These are phyloP conservation scores for Leptoxyphium fumago DNA, from an alignment of 2,329 filamentous ascomycete species.

Conservation along the genomic window DNA sequence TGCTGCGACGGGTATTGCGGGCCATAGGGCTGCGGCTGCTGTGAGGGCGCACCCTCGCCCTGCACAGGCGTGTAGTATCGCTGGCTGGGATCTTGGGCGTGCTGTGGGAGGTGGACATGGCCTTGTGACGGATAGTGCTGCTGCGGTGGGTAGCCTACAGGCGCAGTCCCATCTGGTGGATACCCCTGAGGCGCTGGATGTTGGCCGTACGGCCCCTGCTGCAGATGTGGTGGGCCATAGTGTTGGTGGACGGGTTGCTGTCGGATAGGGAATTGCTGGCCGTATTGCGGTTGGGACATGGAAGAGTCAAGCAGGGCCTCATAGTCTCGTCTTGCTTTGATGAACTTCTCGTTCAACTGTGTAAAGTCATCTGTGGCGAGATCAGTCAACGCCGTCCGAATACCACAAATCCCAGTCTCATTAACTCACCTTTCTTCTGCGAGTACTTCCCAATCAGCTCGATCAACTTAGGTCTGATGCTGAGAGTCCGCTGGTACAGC, in stretches of 20 bases:
- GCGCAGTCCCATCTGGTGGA: conserved; percentile 17
- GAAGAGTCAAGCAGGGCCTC: conserved; percentile 90
- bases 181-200: conserved; percentile 30
- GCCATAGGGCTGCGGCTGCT: conserved; percentile 14
- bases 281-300: conserved; percentile 72
- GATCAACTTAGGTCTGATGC: conserved; percentile 91
- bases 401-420: neutral
- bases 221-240: conserved; percentile 6
- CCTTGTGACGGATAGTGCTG: conserved; percentile 11
- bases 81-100: conserved; percentile 18
- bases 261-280: conserved; percentile 27
- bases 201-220: conserved; percentile 13
- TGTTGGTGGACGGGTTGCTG: conserved; percentile 5
- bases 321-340: conserved; percentile 94
- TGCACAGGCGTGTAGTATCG: conserved; percentile 24
- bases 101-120: conserved; percentile 8
- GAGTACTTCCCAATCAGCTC: conserved; percentile 98
- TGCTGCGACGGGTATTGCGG: conserved; percentile 11
- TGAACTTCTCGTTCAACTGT: conserved; percentile 97
- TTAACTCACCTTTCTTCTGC: conserved; percentile 77
- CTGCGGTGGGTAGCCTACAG: conserved; percentile 18
- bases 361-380: conserved; percentile 72
- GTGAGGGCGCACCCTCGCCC: conserved; percentile 9
- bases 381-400: neutral
- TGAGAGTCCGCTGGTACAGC: conserved; percentile 81